Evolutionary conservation across 169 alveolate species (phyloP), one percentile per base, ranked within the genome.

Genomic region (Cryptosporidium muris): DNA sequence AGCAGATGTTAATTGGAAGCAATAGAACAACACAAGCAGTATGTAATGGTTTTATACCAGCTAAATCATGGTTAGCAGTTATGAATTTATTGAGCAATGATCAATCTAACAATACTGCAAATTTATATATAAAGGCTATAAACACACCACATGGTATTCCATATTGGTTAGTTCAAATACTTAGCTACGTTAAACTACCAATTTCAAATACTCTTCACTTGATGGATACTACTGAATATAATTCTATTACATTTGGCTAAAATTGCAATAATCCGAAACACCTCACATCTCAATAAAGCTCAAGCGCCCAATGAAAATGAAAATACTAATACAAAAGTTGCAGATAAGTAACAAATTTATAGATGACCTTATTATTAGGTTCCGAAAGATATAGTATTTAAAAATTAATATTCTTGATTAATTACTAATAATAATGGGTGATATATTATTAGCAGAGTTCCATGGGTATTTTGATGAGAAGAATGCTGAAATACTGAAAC

Each of bases 81-180:
- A 74, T 74, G 85, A 74, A 74, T 74, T 74, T 74, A 40, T 47
- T 74, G 25, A 68, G 74, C 3, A 74, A 43, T 58, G 85, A 68
- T 25, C 67, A 74, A 47, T 38, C 45, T 7, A 60, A 60, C n/a
- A 52, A 51, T 66, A 63, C 54, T 43, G 58, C 43, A 64, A 56
- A 58, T 12, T 45, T 74, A 54, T 68, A 54, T 48, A 43, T 74
- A 25, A 74, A 60, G 34, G 85, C 85, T 14, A 60, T 74, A 6
- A 74, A 74, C n/a, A 74, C 85, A 42, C 68, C 85, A 25, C 85
- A 74, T 42, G 85, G 85, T 8, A 58, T 74, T 45, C 85, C 85
- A 45, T 74, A 74, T 47, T 74, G 85, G 85, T 51, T 74, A 40
- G 53, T 74, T 37, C 68, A 66, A 11, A 47, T 74, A 74, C 60